A percentile compares a stretch with the other conserved stretches of the same genome.
Evolutionary conservation across 2,329 filamentous ascomycete species (phyloP).

Genomic region (Xylariaceae sp.): DNA sequence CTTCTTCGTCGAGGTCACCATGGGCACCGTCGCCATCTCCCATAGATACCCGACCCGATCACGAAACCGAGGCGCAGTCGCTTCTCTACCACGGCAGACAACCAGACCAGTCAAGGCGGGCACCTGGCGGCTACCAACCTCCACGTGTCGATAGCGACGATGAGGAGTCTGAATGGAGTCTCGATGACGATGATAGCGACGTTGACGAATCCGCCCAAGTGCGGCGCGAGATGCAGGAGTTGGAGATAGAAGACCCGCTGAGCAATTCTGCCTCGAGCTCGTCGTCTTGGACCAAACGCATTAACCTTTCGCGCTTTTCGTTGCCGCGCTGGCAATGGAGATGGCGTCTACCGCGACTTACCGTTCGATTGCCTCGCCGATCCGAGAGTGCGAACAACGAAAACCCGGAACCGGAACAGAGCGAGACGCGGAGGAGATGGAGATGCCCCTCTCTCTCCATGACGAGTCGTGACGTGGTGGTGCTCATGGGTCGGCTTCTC

Average conservation of each 20-base stretch:
- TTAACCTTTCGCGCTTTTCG: conserved; percentile 40
- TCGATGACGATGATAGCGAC: conserved; percentile 40
- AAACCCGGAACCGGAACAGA: conserved; percentile 18
- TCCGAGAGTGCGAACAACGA: conserved; percentile 24
- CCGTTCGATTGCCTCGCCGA: conserved; percentile 44
- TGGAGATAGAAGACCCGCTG: conserved; percentile 72
- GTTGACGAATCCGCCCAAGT: conserved; percentile 53
- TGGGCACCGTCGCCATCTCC: conserved; percentile 56
- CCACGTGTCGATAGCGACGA: conserved; percentile 66
- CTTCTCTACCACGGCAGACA: conserved; percentile 55
- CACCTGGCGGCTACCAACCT: conserved; percentile 60
- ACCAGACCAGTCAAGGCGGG: conserved; percentile 38
- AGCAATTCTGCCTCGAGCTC: conserved; percentile 32
- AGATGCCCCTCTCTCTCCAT: conserved; percentile 37
- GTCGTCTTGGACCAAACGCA: conserved; percentile 51
- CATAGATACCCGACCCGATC: conserved; percentile 56
- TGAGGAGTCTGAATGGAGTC: conserved; percentile 45
- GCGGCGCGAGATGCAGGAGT: conserved; percentile 79
- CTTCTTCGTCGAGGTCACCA: conserved; percentile 40
- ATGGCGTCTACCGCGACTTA: conserved; percentile 46
- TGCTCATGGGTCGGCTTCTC: conserved; percentile 67
- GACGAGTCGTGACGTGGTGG: conserved; percentile 42
- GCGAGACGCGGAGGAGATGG: conserved; percentile 25
- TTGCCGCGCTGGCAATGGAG: conserved; percentile 53
- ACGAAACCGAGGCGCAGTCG: conserved; percentile 71